phyloP scores from a whole-genome alignment of 2,329 filamentous ascomycete genomes.

The Magnaporthiopsis incrustans region DNA sequence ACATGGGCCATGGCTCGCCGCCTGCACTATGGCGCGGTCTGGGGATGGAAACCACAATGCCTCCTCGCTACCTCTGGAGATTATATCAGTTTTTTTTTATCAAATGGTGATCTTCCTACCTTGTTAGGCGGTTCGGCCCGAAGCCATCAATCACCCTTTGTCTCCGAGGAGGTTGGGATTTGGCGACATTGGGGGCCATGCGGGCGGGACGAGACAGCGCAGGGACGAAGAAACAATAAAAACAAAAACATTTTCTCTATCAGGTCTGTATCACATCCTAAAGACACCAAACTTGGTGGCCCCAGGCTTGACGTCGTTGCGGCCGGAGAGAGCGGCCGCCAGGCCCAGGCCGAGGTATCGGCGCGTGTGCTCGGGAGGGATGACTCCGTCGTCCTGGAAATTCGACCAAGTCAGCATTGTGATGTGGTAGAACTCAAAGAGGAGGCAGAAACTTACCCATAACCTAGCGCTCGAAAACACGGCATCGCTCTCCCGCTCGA shows the following conservation, averaged over 20 bases:
- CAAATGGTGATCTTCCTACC: too few species aligned
- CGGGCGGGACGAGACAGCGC: too few species aligned
- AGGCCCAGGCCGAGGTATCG: constrained; percentile 66
- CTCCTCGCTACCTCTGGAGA: too few species aligned
- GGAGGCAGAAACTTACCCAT: constrained; percentile 53
- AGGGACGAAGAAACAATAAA: neutral
- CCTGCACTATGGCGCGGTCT: too few species aligned
- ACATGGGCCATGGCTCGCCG: too few species aligned
- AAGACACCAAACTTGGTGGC: constrained; percentile 73
- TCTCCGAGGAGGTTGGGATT: too few species aligned
- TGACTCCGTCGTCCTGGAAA: constrained; percentile 64
- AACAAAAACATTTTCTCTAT: neutral
- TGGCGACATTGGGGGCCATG: too few species aligned
- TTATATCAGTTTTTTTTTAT: too few species aligned
- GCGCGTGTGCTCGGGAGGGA: constrained; percentile 68
- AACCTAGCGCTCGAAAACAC: constrained; percentile 80
- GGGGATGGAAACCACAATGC: too few species aligned
- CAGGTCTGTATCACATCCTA: constrained; percentile 51
- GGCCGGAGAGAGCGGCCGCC: constrained; percentile 61
- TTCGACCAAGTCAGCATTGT: neutral
- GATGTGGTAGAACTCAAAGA: neutral
- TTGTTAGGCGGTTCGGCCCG: too few species aligned
- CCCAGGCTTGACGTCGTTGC: constrained; percentile 50
- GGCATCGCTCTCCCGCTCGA: constrained; percentile 84
- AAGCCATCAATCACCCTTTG: too few species aligned